These are phyloP conservation scores for Xanthoceras sorbifolium DNA, from an alignment of 345 rosid species.

Conservation along the genomic window DNA sequence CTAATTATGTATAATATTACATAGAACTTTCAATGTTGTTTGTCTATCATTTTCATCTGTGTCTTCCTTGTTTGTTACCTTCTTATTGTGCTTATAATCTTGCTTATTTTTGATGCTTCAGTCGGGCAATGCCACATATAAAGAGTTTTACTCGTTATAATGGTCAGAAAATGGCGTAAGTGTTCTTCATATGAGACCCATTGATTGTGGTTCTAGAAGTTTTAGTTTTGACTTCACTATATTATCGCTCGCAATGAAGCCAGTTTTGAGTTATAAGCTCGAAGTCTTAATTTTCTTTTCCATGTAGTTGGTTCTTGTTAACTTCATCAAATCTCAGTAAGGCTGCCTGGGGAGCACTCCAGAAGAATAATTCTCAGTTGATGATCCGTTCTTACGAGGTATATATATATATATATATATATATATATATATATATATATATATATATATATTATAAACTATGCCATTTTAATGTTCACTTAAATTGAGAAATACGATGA, in stretches of 20 bases:
- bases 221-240: not conserved
- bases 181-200: conserved; percentile 2
- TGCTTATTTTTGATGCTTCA: conserved; percentile 33
- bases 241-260: not conserved
- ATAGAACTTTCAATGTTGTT: not conserved
- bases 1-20: not conserved
- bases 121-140: conserved; percentile 95
- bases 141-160: conserved; percentile 84
- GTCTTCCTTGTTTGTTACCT: not conserved
- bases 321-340: conserved; percentile 96
- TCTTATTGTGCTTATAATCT: conserved; percentile 7
- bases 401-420: too few relatives aligned
- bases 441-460: not conserved
- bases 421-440: too few relatives aligned
- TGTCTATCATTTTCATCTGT: not conserved
- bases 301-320: conserved; percentile 77
- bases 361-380: conserved; percentile 89
- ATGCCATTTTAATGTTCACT: not conserved
- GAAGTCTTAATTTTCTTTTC: conserved; percentile 5
- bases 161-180: conserved; percentile 88
- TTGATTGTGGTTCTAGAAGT: conserved; percentile 17
- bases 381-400: conserved; percentile 99
- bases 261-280: conserved; percentile 1
- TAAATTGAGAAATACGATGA: not conserved
- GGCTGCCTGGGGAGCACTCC: conserved; percentile 98